A percentile compares a stretch with the other conserved stretches of the same genome.
phyloP scores from a whole-genome alignment of 148 eudicot species.

The Nepenthes gracilis region DNA sequence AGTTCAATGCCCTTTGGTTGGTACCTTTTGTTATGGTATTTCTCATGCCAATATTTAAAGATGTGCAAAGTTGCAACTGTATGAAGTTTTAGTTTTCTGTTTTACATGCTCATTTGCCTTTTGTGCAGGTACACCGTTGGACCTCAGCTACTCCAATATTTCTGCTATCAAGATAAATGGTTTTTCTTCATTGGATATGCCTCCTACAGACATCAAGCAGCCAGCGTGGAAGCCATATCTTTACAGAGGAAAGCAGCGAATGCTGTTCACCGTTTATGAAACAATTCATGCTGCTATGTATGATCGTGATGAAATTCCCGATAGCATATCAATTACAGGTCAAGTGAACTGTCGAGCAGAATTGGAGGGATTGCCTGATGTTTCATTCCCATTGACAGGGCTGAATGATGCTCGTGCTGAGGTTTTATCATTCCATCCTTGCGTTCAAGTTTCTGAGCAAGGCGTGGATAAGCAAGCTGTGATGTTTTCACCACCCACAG shows the following conservation, averaged over 20 bases:
- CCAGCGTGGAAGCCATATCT: conserved; percentile 99
- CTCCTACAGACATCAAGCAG: conserved; percentile 82
- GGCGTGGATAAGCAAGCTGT: conserved; percentile 76
- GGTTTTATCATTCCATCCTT: conserved; percentile 75
- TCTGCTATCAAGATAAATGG: conserved; percentile 68
- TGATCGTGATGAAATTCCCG: conserved; percentile 93
- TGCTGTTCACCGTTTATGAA: conserved; percentile 72
- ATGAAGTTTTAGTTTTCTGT: neutral
- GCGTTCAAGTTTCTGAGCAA: conserved; percentile 95
- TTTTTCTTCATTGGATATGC: conserved; percentile 68
- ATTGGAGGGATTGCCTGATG: conserved; percentile 93
- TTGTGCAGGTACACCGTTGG: conserved; percentile 77
- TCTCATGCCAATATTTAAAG: neutral
- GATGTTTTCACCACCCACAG: conserved; percentile 86
- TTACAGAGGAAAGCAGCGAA: conserved; percentile 80
- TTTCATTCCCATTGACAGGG: conserved; percentile 78
- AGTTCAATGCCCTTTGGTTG: conserved; percentile 97
- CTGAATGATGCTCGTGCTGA: conserved; percentile 51
- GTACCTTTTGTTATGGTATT: conserved; percentile 30
- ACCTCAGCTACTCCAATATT: conserved; percentile 72
- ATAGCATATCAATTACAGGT: conserved; percentile 68
- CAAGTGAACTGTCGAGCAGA: conserved; percentile 97
- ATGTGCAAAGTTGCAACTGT: neutral
- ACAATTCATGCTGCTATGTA: conserved; percentile 88
- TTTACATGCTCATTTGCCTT: conserved; percentile 10